Evolutionary conservation across 179 eudicot genomes (phyloP).

Genomic region (Camellia oleifera): DNA sequence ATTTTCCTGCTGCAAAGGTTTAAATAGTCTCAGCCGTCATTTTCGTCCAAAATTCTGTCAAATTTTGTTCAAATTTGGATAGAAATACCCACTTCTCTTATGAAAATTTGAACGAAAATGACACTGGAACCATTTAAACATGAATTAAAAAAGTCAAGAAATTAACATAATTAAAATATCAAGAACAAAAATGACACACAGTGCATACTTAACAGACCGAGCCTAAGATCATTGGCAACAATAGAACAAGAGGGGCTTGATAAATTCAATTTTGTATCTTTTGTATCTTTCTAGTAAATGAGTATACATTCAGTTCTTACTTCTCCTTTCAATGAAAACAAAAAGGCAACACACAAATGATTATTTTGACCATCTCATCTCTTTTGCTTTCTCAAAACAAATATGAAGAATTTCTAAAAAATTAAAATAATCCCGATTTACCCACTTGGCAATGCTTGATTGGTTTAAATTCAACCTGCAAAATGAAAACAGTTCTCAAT

Average conservation of each 20-base stretch:
- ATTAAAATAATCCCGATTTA: conserved; percentile 18
- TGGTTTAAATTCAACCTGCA: conserved; percentile 27
- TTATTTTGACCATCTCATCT: conserved; percentile 26
- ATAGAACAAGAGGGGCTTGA: conserved; percentile 17
- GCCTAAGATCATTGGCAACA: conserved; percentile 28
- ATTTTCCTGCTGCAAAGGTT: no score
- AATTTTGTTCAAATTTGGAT: no score
- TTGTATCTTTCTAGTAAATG: conserved; percentile 8
- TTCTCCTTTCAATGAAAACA: conserved; percentile 25
- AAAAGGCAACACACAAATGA: conserved; percentile 31
- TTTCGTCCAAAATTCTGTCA: no score
- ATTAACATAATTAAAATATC: no score
- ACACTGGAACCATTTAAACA: no score
- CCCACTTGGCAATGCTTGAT: conserved; percentile 19
- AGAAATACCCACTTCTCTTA: no score
- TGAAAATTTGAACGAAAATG: no score
- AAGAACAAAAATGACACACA: no score
- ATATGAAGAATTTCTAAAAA: conserved; percentile 32
- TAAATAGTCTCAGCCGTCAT: no score
- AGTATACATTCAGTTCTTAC: conserved; percentile 28
- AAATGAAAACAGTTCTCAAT: not conserved
- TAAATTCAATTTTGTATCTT: not conserved
- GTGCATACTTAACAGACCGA: no score
- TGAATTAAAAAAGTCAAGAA: no score
- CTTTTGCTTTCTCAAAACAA: conserved; percentile 21